Evolutionary conservation across 768 basidiomycete species (phyloP), one percentile per base, ranked within the genome.

Genomic region (Pleurotus cornucopiae): DNA sequence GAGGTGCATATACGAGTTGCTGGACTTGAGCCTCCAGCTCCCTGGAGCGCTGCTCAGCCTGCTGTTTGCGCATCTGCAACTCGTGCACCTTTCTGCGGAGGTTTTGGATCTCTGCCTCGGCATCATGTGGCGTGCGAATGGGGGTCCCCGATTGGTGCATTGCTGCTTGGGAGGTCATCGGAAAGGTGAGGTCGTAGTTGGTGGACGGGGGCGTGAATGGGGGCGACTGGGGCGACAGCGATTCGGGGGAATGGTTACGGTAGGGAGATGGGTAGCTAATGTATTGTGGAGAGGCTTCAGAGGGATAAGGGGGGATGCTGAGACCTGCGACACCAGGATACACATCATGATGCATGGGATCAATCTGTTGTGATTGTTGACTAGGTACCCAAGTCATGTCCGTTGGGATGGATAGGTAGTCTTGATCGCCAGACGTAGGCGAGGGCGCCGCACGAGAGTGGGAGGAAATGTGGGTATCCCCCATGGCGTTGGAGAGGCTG

Each of bases 401-500:
- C 30, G 39, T 6, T 20, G 52, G 56, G 52, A 62, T 60, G 45
- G 56, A 56, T 48, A 62, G 57, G 38, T 60, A 62, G 38, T 58
- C 34, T 16, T 56, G 52, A 49, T 62, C 61, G 23, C 55, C 18
- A 18, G 60, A 55, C 40, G 70, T 59, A 53, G 68, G 57, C 56
- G 70, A 61, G 56, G 61, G 58, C 58, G 63, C 61, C 30, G 57
- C 60, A 6, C 67, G 62, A 39, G 68, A 58, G 55, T 56, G 60
- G 18, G 63, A 20, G 47, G 70, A 55, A 64, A 67, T 73, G 69
- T 23, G 74, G 57, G 70, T 61, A 40, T 85, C 83, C 49, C 82
- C 84, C 69, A 89, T 81, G 21, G 87, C 85, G 56, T 84, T 84
- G 23, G 80, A 81, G 56, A 89, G 71, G 54, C 75, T 80, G 48